Conservation (phyloP, 164 flowering plant genomes). For the Akebia trifoliata region DNA sequence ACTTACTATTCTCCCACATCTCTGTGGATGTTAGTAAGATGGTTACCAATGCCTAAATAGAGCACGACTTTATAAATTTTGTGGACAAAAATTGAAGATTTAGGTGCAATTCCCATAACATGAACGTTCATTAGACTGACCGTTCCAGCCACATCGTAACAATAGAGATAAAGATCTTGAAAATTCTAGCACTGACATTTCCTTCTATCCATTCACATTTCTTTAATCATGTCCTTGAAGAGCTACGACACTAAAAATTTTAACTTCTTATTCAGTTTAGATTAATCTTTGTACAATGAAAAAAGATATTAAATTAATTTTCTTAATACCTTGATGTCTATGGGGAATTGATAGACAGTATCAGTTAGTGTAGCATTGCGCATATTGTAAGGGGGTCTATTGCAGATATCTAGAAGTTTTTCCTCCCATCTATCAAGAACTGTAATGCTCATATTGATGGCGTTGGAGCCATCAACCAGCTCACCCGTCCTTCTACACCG, state of each 20-base stretch:
- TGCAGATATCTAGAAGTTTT: slow-evolving; percentile 53
- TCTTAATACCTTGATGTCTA: slow-evolving; percentile 57
- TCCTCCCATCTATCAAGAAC: slow-evolving; percentile 79
- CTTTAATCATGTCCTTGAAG: slow-evolving; percentile 75
- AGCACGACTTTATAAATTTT: slow-evolving; percentile 52
- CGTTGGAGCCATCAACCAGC: slow-evolving; percentile 77
- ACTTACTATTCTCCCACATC: slow-evolving; percentile 88
- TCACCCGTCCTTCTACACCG: slow-evolving; percentile 90
- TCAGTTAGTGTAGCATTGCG: slow-evolving; percentile 72
- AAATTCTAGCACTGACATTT: slow-evolving; percentile 55
- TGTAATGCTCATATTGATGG: slow-evolving; percentile 32
- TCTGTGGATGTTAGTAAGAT: slow-evolving; percentile 75
- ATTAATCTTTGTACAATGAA: too few relatives aligned
- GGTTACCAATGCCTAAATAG: slow-evolving; percentile 65
- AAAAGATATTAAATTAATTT: not conserved
- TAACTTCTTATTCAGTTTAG: not conserved
- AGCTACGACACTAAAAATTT: slow-evolving; percentile 32
- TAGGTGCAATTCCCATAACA: slow-evolving; percentile 67
- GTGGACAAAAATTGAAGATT: slow-evolving; percentile 35
- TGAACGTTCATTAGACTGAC: slow-evolving; percentile 82
- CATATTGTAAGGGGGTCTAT: slow-evolving; percentile 64
- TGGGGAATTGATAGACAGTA: slow-evolving; percentile 54
- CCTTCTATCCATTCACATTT: slow-evolving; percentile 74
- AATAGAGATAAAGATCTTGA: slow-evolving; percentile 68
- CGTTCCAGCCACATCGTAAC: slow-evolving; percentile 82